These are phyloP conservation scores for Chlamydomonas sp. DNA, from an alignment of 139 green algal genomes.

Conservation along the genomic window DNA sequence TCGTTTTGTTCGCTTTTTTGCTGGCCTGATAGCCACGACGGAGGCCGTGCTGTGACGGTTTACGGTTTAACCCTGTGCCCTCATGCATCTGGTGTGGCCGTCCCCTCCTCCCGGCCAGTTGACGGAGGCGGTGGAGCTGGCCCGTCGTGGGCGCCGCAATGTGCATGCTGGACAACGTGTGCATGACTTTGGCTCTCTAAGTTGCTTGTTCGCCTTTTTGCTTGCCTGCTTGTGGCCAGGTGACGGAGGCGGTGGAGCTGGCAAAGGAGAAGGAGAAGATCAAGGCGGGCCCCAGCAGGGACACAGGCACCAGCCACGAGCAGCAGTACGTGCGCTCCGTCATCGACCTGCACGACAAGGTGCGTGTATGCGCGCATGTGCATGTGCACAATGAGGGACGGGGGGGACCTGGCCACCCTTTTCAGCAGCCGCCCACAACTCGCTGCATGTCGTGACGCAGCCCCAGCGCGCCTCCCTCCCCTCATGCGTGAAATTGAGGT, in stretches of 20 bases:
- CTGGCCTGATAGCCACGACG: neutral
- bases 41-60: no score
- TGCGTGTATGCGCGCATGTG: no score
- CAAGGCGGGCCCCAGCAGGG: constrained; percentile 59
- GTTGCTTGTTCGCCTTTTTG: neutral
- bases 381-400: no score
- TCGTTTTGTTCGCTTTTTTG: neutral
- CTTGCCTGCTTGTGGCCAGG: neutral
- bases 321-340: constrained; percentile 91
- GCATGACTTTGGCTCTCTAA: neutral
- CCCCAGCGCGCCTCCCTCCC: no score
- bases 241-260: constrained; percentile 72
- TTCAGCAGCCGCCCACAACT: no score
- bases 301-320: constrained; percentile 71
- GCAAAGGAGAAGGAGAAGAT: constrained; percentile 73
- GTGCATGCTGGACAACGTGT: no score
- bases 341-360: constrained; percentile 97
- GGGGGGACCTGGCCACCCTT: no score
- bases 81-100: no score
- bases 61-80: no score
- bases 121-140: constrained; percentile 45
- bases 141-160: no score
- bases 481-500: no score
- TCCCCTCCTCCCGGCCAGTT: neutral
- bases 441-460: no score